phyloP scores from a whole-genome alignment of 2,329 filamentous ascomycete species.

The Fusarium virguliforme region DNA sequence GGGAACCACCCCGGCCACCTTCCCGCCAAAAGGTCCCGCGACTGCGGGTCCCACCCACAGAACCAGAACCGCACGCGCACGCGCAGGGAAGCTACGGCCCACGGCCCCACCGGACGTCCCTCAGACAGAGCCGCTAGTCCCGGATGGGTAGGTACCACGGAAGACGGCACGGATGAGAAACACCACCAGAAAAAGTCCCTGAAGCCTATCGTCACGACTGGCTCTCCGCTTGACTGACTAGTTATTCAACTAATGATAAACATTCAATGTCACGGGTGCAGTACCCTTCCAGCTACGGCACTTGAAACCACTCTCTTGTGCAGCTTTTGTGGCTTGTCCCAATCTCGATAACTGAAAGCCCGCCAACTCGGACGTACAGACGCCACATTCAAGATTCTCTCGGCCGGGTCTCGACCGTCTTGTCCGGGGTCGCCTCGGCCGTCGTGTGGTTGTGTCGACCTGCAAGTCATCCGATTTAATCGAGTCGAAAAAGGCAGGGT shows the following conservation, averaged over 20 bases:
- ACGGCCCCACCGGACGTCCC: slow-evolving; percentile 36
- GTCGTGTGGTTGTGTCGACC: slow-evolving; percentile 10
- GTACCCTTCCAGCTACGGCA: slow-evolving; percentile 6
- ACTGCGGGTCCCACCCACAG: slow-evolving; percentile 41
- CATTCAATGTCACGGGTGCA: not conserved
- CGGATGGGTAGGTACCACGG: slow-evolving; percentile 46
- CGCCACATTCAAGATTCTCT: slow-evolving; percentile 39
- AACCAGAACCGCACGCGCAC: slow-evolving; percentile 38
- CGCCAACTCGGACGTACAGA: slow-evolving; percentile 29
- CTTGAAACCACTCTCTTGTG: not conserved
- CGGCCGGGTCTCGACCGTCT: slow-evolving; percentile 43
- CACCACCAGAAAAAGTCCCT: slow-evolving; percentile 24
- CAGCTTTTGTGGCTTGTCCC: not conserved
- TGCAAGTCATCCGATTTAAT: slow-evolving; percentile 33
- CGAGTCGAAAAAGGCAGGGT: slow-evolving; percentile 6
- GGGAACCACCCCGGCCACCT: slow-evolving; percentile 39
- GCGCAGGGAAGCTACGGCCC: slow-evolving; percentile 45
- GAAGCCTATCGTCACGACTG: slow-evolving; percentile 6
- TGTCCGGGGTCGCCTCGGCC: slow-evolving; percentile 30
- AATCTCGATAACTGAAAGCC: slow-evolving; percentile 32
- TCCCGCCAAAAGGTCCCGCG: slow-evolving; percentile 53
- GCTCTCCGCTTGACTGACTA: not conserved
- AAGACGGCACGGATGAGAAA: slow-evolving; percentile 41
- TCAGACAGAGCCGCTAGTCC: slow-evolving; percentile 44
- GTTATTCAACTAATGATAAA: not conserved